Percentiles rank a stretch among this genome's conserved stretches.
These are phyloP conservation scores for Amoebophrya sp. DNA, from an alignment of 169 alveolate genomes.

Conservation along the genomic window DNA sequence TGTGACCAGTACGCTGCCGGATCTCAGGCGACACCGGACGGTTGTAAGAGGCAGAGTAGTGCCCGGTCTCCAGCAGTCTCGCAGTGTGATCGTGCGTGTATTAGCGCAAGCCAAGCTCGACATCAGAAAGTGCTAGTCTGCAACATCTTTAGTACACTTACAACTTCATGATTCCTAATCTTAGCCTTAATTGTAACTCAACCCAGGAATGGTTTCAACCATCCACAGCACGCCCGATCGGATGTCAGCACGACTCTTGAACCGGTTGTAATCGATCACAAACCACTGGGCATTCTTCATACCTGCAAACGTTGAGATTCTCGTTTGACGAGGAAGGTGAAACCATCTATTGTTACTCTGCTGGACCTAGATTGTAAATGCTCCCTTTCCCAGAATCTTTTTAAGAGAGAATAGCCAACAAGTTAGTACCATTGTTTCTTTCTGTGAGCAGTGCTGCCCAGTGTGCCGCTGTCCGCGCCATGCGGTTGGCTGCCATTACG, in stretches of 20 bases:
- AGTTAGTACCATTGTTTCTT: neutral
- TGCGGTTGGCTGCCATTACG: constrained; percentile 25
- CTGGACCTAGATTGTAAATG: no score
- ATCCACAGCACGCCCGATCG: neutral
- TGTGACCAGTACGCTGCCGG: neutral
- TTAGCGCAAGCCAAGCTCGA: no score
- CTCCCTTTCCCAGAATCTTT: no score
- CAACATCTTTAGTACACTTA: no score
- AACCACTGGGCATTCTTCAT: constrained; percentile 16
- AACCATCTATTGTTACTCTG: no score
- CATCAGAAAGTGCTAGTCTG: no score
- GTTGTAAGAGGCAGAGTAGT: neutral
- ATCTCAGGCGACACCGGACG: neutral
- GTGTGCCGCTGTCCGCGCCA: constrained; percentile 19
- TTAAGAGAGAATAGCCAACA: no score
- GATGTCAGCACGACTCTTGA: neutral
- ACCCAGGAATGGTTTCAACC: neutral
- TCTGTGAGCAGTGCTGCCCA: constrained; percentile 15
- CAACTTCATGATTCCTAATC: no score
- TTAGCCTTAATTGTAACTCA: neutral
- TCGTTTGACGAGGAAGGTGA: no score
- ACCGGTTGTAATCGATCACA: neutral
- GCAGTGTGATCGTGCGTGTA: no score
- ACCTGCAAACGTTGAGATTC: no score
- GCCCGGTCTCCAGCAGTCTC: no score